These are phyloP conservation scores for Fragosphaeria purpurea DNA, from an alignment of 2,329 filamentous ascomycete species.

Conservation along the genomic window DNA sequence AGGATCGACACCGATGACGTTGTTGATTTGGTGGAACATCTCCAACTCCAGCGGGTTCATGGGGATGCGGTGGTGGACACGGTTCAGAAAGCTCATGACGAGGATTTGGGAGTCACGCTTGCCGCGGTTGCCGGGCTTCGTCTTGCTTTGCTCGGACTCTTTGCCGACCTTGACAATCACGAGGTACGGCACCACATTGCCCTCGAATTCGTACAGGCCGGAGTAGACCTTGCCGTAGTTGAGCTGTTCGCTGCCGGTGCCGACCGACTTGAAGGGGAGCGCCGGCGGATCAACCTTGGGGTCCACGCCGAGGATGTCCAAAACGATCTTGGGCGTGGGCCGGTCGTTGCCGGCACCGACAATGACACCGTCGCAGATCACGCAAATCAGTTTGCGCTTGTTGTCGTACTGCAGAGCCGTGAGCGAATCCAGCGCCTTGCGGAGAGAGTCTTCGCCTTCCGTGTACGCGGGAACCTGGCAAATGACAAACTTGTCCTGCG, in stretches of 20 bases:
- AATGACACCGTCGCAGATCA: conserved; percentile 96
- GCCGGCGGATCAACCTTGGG: conserved; percentile 93
- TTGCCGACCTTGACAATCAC: conserved; percentile 97
- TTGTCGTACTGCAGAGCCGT: conserved; percentile 96
- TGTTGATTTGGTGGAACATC: conserved; percentile 99
- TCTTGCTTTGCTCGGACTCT: conserved; percentile 80
- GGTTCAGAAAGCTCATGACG: conserved; percentile 94
- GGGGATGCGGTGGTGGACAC: conserved; percentile 83
- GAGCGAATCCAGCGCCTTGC: conserved; percentile 87
- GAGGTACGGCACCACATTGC: conserved; percentile 92
- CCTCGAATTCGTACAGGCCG: conserved; percentile 92
- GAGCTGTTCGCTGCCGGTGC: conserved; percentile 78
- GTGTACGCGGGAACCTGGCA: conserved; percentile 97
- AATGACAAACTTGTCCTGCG: conserved; percentile 98
- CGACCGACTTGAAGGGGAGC: conserved; percentile 87
- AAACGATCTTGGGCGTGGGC: conserved; percentile 92
- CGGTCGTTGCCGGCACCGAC: conserved; percentile 93
- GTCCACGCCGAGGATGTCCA: conserved; percentile 94
- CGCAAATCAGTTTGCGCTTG: conserved; percentile 91
- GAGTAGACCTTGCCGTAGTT: conserved; percentile 99
- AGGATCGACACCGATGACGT: conserved; percentile 95
- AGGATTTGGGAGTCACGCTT: conserved; percentile 97
- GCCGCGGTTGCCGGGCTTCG: conserved; percentile 94
- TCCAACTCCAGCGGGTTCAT: conserved; percentile 96
- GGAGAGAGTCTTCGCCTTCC: conserved; percentile 88